Conservation (phyloP, 176 grass and related monocot species). For the Themeda triandra region DNA sequence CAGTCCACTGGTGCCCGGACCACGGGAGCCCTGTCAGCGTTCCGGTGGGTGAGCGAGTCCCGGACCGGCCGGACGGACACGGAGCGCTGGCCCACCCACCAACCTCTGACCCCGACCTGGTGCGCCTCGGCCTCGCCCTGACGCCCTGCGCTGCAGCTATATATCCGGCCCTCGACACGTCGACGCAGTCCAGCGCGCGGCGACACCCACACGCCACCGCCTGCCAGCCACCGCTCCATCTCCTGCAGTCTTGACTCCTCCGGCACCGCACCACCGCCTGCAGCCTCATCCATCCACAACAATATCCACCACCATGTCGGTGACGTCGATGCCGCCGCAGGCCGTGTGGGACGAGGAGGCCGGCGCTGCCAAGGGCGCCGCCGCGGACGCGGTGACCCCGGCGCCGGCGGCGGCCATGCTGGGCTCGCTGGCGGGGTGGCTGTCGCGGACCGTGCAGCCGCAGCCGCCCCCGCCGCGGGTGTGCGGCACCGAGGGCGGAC, state of each 20-base stretch:
- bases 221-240: too few relatives aligned
- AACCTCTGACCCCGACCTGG: background rate
- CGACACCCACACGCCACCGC: background rate
- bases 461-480: constrained; percentile 44
- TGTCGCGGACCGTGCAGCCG: constrained; percentile 38
- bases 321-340: constrained; percentile 42
- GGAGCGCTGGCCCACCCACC: background rate
- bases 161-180: background rate
- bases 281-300: background rate
- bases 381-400: background rate
- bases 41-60: background rate
- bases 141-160: background rate
- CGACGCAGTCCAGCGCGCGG: background rate
- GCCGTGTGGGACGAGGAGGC: constrained; percentile 44
- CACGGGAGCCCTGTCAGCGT: background rate
- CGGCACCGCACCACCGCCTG: too few relatives aligned
- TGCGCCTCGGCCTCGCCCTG: background rate
- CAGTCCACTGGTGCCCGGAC: background rate
- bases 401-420: constrained; percentile 42
- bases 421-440: constrained; percentile 46
- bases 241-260: too few relatives aligned
- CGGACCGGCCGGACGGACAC: too few relatives aligned
- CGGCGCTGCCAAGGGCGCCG: background rate
- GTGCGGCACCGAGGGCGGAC: constrained; percentile 61
- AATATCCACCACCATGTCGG: background rate